Percentiles rank a stretch among this genome's conserved stretches.
These are phyloP conservation scores for Platanus orientalis DNA, from an alignment of 164 flowering plant species.

Conservation along the genomic window DNA sequence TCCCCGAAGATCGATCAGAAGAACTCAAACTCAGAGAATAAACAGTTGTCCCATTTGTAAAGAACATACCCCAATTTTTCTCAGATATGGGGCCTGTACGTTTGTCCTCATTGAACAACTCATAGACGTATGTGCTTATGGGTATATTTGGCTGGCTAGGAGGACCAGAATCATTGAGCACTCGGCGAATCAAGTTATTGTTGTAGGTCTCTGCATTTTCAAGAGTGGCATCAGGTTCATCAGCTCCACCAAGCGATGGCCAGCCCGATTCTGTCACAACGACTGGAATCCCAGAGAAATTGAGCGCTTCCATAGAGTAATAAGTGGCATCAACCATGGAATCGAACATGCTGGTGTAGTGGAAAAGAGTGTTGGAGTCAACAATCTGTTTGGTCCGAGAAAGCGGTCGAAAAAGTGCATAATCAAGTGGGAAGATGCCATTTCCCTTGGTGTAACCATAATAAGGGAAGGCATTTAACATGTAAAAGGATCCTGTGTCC, in stretches of 20 bases:
- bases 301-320: conserved; percentile 62
- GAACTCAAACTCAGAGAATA: conserved; percentile 38
- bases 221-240: conserved; percentile 72
- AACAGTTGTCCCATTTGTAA: conserved; percentile 52
- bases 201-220: conserved; percentile 67
- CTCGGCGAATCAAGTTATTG: conserved; percentile 49
- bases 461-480: conserved; percentile 90
- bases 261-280: conserved; percentile 90
- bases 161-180: conserved; percentile 58
- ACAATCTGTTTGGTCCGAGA: conserved; percentile 73
- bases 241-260: conserved; percentile 80
- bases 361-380: conserved; percentile 86
- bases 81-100: conserved; percentile 57
- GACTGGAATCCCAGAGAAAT: conserved; percentile 67
- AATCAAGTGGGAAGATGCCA: conserved; percentile 89
- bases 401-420: conserved; percentile 72
- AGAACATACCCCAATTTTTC: conserved; percentile 69
- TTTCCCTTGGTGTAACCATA: conserved; percentile 59
- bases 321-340: conserved; percentile 95
- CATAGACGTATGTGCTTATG: conserved; percentile 68
- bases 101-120: conserved; percentile 74
- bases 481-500: conserved; percentile 67
- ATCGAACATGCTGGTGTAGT: conserved; percentile 85
- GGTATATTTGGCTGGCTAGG: conserved; percentile 69
- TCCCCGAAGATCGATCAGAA: conserved; percentile 21